phyloP scores from a whole-genome alignment of 2,329 filamentous ascomycete species.

The Epichloe sp. region DNA sequence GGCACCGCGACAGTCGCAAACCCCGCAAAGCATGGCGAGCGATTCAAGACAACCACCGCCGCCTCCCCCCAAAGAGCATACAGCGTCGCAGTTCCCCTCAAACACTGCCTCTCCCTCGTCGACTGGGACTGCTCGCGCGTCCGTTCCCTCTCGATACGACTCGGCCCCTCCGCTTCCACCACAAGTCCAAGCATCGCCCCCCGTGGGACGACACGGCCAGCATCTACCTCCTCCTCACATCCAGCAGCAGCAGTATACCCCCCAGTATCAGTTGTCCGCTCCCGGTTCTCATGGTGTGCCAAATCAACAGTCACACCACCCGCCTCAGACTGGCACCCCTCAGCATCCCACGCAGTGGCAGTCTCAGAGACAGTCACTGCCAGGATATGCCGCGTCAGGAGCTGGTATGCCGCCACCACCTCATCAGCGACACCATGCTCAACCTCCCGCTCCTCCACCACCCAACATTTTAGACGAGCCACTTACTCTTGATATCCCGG shows the following conservation, averaged over 20 bases:
- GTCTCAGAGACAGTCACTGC: conserved; percentile 8
- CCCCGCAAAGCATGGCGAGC: conserved; percentile 17
- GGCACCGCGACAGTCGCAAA: conserved; percentile 26
- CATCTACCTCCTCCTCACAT: conserved; percentile 8
- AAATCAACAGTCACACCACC: conserved; percentile 1
- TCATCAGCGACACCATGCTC: conserved; percentile 6
- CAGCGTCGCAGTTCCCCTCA: conserved; percentile 11
- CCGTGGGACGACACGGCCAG: conserved; percentile 1
- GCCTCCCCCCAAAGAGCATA: conserved; percentile 31
- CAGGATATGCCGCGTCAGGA: conserved; percentile 5
- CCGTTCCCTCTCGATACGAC: conserved; percentile 29
- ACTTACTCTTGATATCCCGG: conserved; percentile 35
- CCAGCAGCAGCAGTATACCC: conserved; percentile 5
- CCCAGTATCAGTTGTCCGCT: background rate
- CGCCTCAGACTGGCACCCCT: conserved; percentile 2
- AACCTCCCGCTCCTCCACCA: conserved; percentile 21
- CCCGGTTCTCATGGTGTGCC: background rate
- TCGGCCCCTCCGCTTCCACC: conserved; percentile 32
- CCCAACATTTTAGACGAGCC: conserved; percentile 45
- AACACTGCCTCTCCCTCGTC: conserved; percentile 15
- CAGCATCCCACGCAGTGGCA: conserved; percentile 12
- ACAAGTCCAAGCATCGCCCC: conserved; percentile 11
- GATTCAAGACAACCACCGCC: conserved; percentile 35
- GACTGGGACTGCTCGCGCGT: conserved; percentile 6
- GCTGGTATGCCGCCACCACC: background rate